Evolutionary conservation across 2,329 filamentous ascomycete species (phyloP), one percentile per base, ranked within the genome.

Genomic region (Phialemoniopsis sp.): DNA sequence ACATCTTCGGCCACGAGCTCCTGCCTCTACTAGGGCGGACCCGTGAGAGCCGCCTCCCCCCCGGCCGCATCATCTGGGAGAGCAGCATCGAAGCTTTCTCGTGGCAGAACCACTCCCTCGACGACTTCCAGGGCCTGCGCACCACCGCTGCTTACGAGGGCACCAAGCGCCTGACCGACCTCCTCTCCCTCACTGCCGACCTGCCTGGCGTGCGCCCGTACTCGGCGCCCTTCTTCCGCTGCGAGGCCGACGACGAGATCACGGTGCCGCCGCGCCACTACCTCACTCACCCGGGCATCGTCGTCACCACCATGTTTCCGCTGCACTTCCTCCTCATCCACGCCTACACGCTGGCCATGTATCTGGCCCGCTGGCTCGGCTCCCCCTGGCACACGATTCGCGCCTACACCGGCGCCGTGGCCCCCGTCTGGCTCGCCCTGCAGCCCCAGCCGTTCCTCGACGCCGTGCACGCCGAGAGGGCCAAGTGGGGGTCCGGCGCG

Each of bases 401-500:
- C n/a, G 73, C 82, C 1, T 95, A 95, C 65, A 74, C 77, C 15
- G 90, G 85, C 32, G 88, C 90, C 8, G 76, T 75, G 35, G 80
- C 89, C 1, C 77, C 87, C 5, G 82, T 85, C 17, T 96, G 87
- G 85, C 65, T 95, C 7, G 79, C 85, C 0, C 75, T 97, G 12
- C 75, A 83, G 15, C 67, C 79, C 8, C 75, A 84, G 42, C 74
- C 76, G 13, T 68, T 71, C 15, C 69, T 90, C 13, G 77, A 87
- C 37, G 68, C 66, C 3, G 57, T 71, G 29, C 68, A 55, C 19
- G 76, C 71, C 4, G 45, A 81, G 70, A 57, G 75, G 62, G 37
- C 68, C 40, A 97, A 97, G 66, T 97, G 91, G 91, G 91, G 91
- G 3, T 86, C 85, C 21, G 76, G 79, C n/a, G 76, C 75, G 8